Percentiles rank a stretch among this genome's conserved stretches.
Conservation (phyloP, 306 rosid genomes). For the Prunus davidiana region DNA sequence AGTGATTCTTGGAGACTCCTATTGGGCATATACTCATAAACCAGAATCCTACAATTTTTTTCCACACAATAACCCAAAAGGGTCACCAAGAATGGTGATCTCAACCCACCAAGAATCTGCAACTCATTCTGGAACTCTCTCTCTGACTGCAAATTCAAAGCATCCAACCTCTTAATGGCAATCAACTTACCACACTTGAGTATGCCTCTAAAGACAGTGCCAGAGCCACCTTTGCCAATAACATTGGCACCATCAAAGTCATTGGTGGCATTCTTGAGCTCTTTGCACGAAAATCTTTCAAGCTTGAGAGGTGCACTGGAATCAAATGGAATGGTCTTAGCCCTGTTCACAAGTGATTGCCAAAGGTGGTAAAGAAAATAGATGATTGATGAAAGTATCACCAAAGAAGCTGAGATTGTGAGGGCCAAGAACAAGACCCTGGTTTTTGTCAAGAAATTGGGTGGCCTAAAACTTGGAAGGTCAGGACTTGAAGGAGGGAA, state of each 20-base stretch:
- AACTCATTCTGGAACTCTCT: conserved; percentile 92
- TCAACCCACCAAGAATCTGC: conserved; percentile 87
- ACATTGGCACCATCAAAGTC: conserved; percentile 61
- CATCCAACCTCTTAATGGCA: conserved; percentile 72
- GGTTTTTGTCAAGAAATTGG: conserved; percentile 53
- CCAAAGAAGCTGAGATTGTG: conserved; percentile 72
- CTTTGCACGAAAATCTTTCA: conserved; percentile 72
- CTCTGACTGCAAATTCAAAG: conserved; percentile 67
- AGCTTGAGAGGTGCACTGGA: conserved; percentile 83
- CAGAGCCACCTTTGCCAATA: conserved; percentile 97
- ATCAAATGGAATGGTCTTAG: conserved; percentile 81
- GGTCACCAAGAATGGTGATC: conserved; percentile 77
- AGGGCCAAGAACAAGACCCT: conserved; percentile 69
- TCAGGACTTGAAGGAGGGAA: conserved; percentile 41
- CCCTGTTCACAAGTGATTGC: conserved; percentile 60
- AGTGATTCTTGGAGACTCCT: conserved; percentile 87
- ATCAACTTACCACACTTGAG: conserved; percentile 67
- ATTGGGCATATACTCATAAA: conserved; percentile 85
- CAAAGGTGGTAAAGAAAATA: conserved; percentile 79
- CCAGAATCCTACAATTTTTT: conserved; percentile 64
- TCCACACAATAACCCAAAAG: conserved; percentile 90
- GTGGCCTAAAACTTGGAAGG: conserved; percentile 33
- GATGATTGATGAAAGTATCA: conserved; percentile 62
- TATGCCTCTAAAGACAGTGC: conserved; percentile 83
- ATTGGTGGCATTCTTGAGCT: conserved; percentile 67